Conservation (phyloP, 2,329 filamentous ascomycete genomes). For the Penicillium sp. region DNA sequence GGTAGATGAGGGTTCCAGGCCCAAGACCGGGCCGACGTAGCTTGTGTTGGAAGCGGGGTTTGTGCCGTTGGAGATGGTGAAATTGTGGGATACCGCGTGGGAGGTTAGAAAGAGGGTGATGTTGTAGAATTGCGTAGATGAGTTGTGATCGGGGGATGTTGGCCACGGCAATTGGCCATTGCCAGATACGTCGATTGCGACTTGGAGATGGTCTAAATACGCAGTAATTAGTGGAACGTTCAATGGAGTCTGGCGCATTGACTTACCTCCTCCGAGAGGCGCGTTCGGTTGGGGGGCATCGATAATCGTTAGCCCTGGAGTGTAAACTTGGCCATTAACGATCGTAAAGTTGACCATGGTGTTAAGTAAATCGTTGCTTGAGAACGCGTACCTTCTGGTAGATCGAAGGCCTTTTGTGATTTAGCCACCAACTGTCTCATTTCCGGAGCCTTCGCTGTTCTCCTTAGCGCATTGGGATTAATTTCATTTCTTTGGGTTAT, state of each 20-base stretch:
- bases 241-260: slow-evolving; percentile 41
- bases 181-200: slow-evolving; percentile 23
- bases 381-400: no score
- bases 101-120: slow-evolving; percentile 23
- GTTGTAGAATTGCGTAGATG: slow-evolving; percentile 15
- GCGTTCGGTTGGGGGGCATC: slow-evolving; percentile 64
- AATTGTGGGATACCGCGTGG: slow-evolving; percentile 45
- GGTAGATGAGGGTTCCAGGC: slow-evolving; percentile 61
- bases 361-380: no score
- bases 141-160: slow-evolving; percentile 13
- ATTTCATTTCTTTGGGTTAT: slow-evolving; percentile 9
- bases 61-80: slow-evolving; percentile 65
- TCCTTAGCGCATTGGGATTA: slow-evolving; percentile 16
- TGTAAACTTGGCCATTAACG: slow-evolving; percentile 64
- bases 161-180: slow-evolving; percentile 21
- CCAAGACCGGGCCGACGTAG: slow-evolving; percentile 60
- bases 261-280: slow-evolving; percentile 59
- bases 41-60: slow-evolving; percentile 46
- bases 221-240: slow-evolving; percentile 5
- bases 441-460: slow-evolving; percentile 17
- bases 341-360: slow-evolving; percentile 20
- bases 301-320: slow-evolving; percentile 63
- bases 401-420: neutral
- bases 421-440: slow-evolving; percentile 18
- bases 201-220: slow-evolving; percentile 18